Conservation (phyloP, 73 alveolate genomes). For the Loxodes magnus region DNA sequence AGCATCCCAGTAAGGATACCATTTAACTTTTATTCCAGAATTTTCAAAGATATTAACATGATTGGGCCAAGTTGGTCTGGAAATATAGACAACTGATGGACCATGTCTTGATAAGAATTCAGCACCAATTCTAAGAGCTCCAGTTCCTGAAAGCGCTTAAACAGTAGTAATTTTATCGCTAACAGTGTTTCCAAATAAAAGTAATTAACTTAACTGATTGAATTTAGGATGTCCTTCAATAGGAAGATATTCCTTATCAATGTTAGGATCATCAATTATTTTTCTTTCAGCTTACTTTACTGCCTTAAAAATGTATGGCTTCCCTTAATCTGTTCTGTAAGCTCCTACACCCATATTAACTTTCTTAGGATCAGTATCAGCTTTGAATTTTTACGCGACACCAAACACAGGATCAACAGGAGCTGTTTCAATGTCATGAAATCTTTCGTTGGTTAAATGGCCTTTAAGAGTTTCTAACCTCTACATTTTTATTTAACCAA, state of each 20-base stretch:
- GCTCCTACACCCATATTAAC: conserved; percentile 92
- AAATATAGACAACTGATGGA: conserved; percentile 48
- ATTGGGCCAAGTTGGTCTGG: conserved; percentile 95
- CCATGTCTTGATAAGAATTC: conserved; percentile 64
- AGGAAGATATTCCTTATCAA: conserved; percentile 87
- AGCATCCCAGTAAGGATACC: conserved; percentile 82
- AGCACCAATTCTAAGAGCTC: conserved; percentile 82
- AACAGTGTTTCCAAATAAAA: conserved; percentile 56
- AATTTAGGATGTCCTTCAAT: conserved; percentile 81
- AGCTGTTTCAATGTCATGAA: conserved; percentile 49
- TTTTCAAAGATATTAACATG: conserved; percentile 65
- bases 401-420: conserved; percentile 93
- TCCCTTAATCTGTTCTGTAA: conserved; percentile 82
- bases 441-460: conserved; percentile 41
- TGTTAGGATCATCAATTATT: conserved; percentile 56
- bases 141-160: conserved; percentile 90
- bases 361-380: conserved; percentile 69
- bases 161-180: conserved; percentile 34
- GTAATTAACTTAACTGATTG: conserved; percentile 45
- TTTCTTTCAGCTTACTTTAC: conserved; percentile 69
- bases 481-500: too few species aligned
- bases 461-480: conserved; percentile 1
- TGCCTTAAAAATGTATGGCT: conserved; percentile 67
- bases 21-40: conserved; percentile 56
- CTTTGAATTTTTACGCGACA: conserved; percentile 50